phyloP scores from a whole-genome alignment of 495 filamentous ascomycete genomes.

The Pseudomonodictys pantanalensis region DNA sequence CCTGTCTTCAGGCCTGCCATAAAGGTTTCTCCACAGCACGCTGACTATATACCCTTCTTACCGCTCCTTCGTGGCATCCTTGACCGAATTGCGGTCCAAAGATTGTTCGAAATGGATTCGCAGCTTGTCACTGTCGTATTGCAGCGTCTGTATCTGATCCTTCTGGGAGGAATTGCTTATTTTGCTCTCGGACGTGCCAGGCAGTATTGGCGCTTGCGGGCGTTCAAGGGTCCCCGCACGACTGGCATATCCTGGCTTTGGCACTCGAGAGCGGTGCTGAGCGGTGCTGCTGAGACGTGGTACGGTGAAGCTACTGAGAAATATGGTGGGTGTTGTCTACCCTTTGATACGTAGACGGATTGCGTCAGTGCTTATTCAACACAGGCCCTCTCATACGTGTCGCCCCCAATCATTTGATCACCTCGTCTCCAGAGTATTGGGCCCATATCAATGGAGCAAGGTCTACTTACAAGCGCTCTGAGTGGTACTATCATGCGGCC shows the following conservation, averaged over 20 bases:
- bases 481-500: slow-evolving; percentile 38
- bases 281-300: slow-evolving; percentile 35
- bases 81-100: background rate
- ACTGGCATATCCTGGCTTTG: slow-evolving; percentile 38
- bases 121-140: background rate
- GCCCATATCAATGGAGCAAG: slow-evolving; percentile 34
- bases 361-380: background rate
- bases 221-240: slow-evolving; percentile 19
- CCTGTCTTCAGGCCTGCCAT: no score
- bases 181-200: background rate
- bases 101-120: background rate
- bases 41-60: no score
- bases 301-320: slow-evolving; percentile 40
- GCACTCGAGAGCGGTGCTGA: slow-evolving; percentile 38
- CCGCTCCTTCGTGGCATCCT: no score
- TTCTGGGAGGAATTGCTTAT: background rate
- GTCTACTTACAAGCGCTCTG: slow-evolving; percentile 26
- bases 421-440: slow-evolving; percentile 34
- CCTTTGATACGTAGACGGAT: background rate
- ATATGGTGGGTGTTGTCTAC: slow-evolving; percentile 32
- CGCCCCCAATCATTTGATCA: slow-evolving; percentile 37
- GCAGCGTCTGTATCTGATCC: slow-evolving; percentile 3
- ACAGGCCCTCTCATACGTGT: slow-evolving; percentile 38
- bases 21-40: no score
- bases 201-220: slow-evolving; percentile 23